Base-by-base conservation (phyloP, 495 filamentous ascomycete species). In the Barbatosphaeria neglecta region DNA sequence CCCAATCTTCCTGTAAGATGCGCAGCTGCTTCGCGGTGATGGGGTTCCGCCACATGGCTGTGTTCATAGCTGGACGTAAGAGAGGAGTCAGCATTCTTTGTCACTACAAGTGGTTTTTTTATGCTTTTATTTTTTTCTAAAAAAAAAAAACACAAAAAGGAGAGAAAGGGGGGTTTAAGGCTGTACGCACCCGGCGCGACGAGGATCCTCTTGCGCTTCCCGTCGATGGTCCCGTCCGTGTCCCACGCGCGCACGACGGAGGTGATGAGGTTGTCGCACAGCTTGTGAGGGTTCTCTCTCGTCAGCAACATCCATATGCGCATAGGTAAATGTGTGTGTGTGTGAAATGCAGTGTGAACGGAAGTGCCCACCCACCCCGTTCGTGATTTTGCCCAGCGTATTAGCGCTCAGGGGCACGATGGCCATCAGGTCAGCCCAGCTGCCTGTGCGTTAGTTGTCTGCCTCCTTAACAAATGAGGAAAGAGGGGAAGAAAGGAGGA, bases 201-300 rank as follows among this genome's bases (percentile, higher is more conserved):
- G 4, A 83, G 35, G 42, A 86, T 82, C 23, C 61, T 58, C 59
- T 77, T 80, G 54, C 61, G 67, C 51, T 60, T 58, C 18, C 50
- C 55, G 50, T 85, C 81, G 8, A 83, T 67, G 41, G 65, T 55
- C 22, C 78, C 78, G 16, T 78, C 80, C 1, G 80, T 81, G 63
- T 95, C 90, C 90, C 90, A 95, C 1, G 90, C 90, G 20, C 90
- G 67, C n/a, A 94, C 72, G 1, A 90, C 81, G 28, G 73, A 80
- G 9, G 76, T 70, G 3, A 45, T 20, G 20, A 64, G 51, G 44
- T 62, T 58, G 37, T 62, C 59, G 38, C 55, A 57, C 50, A 60
- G 53, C 31, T 35, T 31, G n/a, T n/a, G n/a, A n/a, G n/a, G n/a
- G n/a, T n/a, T n/a, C n/a, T n/a, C n/a, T n/a, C n/a, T n/a, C n/a